Base-by-base conservation (phyloP, 495 filamentous ascomycete species). In the Sabuloglossum arenarium region DNA sequence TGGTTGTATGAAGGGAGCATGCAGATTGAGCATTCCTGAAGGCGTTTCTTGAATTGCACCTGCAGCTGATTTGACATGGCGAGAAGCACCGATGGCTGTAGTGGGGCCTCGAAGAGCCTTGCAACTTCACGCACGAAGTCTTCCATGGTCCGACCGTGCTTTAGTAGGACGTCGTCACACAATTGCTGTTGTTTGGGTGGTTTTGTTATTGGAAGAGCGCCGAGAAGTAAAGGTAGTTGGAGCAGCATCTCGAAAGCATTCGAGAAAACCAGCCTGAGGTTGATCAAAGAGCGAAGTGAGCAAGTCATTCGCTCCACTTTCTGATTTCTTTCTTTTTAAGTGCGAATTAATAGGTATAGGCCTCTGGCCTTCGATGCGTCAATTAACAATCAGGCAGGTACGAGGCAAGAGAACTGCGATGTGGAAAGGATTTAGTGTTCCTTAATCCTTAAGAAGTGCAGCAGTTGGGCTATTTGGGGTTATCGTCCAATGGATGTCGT, bases 1-100 rank as follows among this genome's bases (percentile, higher is more conserved):
- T 80, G 72, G 57, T 75, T 80, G 67, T 78, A 81, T 5, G 80
- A 83, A 0, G 80, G 80, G 39, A 83, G 69, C 80, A 83, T 84
- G 66, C 74, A 77, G 56, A 73, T 71, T 10, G 74, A 69, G 62
- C 73, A 79, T 23, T 65, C 65, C 57, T 75, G 67, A 9, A 83
- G 66, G 55, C 74, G 76, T 46, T 71, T 62, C 47, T 61, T 65
- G 62, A 80, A 77, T 59, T 82, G 78, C n/a, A 66, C 69, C 56
- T 76, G 76, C 57, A 84, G 75, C 65, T 70, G 70, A 57, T 68
- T 69, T 0, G 80, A 81, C 69, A 82, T 76, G 24, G 67, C 63
- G 49, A 73, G 59, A 67, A 80, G 70, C 56, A 59, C 60, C 45
- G 59, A 42, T 9, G 60, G 31, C n/a, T 69, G 55, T 19, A 69